Percentiles rank a stretch among this genome's conserved stretches.
phyloP scores from a whole-genome alignment of 345 rosid species.

The Noccaea caerulescens region DNA sequence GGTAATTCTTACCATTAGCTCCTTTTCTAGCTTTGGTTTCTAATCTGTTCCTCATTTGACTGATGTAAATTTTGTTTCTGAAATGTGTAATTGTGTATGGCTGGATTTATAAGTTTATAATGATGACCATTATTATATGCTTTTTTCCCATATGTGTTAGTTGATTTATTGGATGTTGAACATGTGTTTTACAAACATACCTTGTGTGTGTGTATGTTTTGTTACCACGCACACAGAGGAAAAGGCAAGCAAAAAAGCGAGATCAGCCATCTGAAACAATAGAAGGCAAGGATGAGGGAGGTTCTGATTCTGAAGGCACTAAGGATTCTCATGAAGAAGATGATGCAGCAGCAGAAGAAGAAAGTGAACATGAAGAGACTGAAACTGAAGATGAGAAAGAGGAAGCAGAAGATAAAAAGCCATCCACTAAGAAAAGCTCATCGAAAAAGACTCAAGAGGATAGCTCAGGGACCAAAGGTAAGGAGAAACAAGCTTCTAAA shows the following conservation, averaged over 20 bases:
- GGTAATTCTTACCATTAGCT: constrained; percentile 4
- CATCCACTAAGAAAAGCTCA: constrained; percentile 49
- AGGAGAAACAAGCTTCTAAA: constrained; percentile 50
- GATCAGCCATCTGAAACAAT: constrained; percentile 54
- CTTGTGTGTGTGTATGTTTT: constrained; percentile 30
- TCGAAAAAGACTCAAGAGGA: constrained; percentile 55
- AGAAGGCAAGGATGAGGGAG: constrained; percentile 60
- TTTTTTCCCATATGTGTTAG: constrained; percentile 4
- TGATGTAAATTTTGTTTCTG: constrained; percentile 7
- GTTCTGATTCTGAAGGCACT: constrained; percentile 54
- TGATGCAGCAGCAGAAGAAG: constrained; percentile 50
- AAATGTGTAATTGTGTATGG: neutral
- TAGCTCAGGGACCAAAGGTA: constrained; percentile 49
- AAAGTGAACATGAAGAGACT: constrained; percentile 54
- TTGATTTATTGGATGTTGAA: constrained; percentile 25
- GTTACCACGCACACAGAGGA: constrained; percentile 57
- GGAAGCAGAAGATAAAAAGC: constrained; percentile 45
- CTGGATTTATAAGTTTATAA: neutral
- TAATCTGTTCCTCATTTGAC: neutral
- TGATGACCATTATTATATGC: neutral
- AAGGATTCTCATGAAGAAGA: constrained; percentile 57
- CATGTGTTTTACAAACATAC: neutral
- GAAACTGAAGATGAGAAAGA: constrained; percentile 66
- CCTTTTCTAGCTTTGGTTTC: constrained; percentile 16
- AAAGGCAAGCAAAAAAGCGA: constrained; percentile 52